Evolutionary conservation across 306 rosid genomes (phyloP), one percentile per base, ranked within the genome.

Genomic region (Rosa persica): DNA sequence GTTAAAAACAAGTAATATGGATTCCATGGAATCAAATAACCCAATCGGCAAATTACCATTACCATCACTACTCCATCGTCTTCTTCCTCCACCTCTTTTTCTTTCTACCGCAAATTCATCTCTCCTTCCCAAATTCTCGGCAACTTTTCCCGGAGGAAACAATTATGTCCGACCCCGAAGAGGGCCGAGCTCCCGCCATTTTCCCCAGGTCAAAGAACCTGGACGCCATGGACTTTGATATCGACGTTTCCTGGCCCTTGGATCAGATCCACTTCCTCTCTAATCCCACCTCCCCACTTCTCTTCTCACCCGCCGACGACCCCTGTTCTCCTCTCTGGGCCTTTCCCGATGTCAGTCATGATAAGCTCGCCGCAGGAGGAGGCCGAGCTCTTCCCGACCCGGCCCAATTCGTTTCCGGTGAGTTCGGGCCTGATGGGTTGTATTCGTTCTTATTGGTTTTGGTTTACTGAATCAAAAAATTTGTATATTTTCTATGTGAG

Each of bases 311-410:
- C 72, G 68, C 90, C 72, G 95, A 90, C 44, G 95, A 85, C 73
- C 91, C 86, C 34, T 79, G 34, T 9, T 88, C 98, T 69, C 96
- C 98, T 82, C 86, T 81, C 0, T 95, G 97, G 98, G 84, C 70
- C 46, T 89, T 87, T 62, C 60, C 85, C 17, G 97, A 75, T 6
- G 48, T 12, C 70, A 85, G 77, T 46, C 72, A 71, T 1, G 70
- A 70, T 8, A 80, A 57, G 73, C 82, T 67, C 40, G 42, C 84
- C 27, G 66, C 61, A 6, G 42, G 3, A 1, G 58, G 58, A 19
- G 62, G 74, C 79, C 83, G 91, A 22, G 85, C 88, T 25, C 72
- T 82, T 67, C 78, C 87, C 54, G 89, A 87, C 79, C 79, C 76
- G 68, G 74, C 81, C 75, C 74, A 80, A 39, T 74, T 84, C 51